These are phyloP conservation scores for Trichoderma harzianum DNA, from an alignment of 2,329 filamentous ascomycete species.

Conservation along the genomic window DNA sequence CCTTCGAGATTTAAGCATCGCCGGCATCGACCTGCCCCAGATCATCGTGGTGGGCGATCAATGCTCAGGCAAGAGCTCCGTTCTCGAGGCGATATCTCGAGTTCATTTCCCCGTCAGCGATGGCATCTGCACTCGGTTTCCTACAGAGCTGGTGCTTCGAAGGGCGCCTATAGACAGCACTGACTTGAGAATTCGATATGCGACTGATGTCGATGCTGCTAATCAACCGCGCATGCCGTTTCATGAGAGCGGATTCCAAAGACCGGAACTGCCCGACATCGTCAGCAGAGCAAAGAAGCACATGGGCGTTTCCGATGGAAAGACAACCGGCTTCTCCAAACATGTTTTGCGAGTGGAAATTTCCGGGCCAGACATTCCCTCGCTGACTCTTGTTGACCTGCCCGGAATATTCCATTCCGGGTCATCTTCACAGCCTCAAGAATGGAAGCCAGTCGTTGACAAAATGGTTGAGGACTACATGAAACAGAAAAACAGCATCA, in stretches of 20 bases:
- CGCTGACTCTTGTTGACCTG: slow-evolving; percentile 58
- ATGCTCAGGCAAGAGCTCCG: slow-evolving; percentile 61
- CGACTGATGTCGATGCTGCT: slow-evolving; percentile 20
- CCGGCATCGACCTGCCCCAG: slow-evolving; percentile 40
- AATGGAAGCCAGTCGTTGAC: slow-evolving; percentile 43
- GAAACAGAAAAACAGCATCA: slow-evolving; percentile 52
- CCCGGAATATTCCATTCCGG: slow-evolving; percentile 52
- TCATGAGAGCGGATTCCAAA: slow-evolving; percentile 14
- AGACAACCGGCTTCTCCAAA: slow-evolving; percentile 39
- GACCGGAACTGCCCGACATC: slow-evolving; percentile 31
- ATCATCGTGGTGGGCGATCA: slow-evolving; percentile 61
- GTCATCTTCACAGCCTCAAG: slow-evolving; percentile 44
- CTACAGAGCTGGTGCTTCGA: slow-evolving; percentile 59
- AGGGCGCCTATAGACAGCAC: slow-evolving; percentile 35
- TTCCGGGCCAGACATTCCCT: slow-evolving; percentile 43
- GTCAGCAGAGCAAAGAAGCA: slow-evolving; percentile 38
- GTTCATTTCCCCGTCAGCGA: slow-evolving; percentile 58
- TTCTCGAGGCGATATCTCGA: slow-evolving; percentile 61
- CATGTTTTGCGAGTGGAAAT: slow-evolving; percentile 49
- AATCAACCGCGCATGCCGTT: slow-evolving; percentile 28
- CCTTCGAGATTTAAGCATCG: slow-evolving; percentile 20
- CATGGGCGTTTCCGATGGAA: slow-evolving; percentile 47
- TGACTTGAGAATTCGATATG: slow-evolving; percentile 33
- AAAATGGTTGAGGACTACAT: slow-evolving; percentile 55
- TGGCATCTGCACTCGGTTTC: slow-evolving; percentile 59